phyloP scores from a whole-genome alignment of 306 rosid species.

The Sindora glabra region DNA sequence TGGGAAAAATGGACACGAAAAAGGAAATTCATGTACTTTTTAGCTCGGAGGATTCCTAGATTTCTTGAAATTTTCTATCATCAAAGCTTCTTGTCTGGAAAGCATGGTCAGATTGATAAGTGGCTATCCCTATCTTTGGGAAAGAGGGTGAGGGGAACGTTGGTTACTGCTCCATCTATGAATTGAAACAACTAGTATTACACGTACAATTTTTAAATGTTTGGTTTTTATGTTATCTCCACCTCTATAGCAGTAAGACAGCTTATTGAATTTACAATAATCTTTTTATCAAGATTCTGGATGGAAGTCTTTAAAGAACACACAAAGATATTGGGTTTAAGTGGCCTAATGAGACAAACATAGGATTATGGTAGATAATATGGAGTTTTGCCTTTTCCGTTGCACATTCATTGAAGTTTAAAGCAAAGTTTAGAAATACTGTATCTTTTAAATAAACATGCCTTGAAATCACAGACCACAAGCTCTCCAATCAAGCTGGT shows the following conservation, averaged over 20 bases:
- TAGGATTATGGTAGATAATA: conserved; percentile 7
- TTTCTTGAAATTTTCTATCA: conserved; percentile 61
- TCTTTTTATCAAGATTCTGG: neutral
- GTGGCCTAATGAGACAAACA: neutral
- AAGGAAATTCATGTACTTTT: conserved; percentile 59
- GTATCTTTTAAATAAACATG: conserved; percentile 1
- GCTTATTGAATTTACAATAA: no score
- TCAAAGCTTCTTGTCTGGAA: conserved; percentile 83
- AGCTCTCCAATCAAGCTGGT: neutral
- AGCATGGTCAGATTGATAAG: conserved; percentile 74
- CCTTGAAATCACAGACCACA: neutral
- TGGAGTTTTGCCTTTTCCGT: neutral
- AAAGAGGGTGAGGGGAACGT: conserved; percentile 60
- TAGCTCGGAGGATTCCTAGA: conserved; percentile 63
- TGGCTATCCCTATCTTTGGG: conserved; percentile 89
- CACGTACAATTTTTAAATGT: neutral
- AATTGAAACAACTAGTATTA: neutral
- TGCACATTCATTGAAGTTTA: neutral
- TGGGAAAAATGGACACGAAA: conserved; percentile 71
- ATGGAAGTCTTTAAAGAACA: neutral
- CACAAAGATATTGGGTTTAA: neutral
- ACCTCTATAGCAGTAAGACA: neutral
- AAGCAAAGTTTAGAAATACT: neutral
- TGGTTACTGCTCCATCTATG: neutral
- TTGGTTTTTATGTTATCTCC: neutral